These are phyloP conservation scores for Albophoma yamanashiensis DNA, from an alignment of 2,329 filamentous ascomycete species.

Conservation along the genomic window DNA sequence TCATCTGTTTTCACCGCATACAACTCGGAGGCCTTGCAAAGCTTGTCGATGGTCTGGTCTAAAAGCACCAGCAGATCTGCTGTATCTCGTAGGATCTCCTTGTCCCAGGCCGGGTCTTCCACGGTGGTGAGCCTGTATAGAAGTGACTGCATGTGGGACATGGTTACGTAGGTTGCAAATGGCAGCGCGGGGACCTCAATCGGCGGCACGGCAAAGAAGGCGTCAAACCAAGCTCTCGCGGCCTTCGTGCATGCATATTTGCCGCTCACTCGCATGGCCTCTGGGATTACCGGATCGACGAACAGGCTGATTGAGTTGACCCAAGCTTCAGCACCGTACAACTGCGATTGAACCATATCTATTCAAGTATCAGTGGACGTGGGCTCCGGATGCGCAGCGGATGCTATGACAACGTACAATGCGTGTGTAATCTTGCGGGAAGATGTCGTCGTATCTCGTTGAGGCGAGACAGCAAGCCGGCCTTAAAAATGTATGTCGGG, in stretches of 20 bases:
- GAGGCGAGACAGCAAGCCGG: conserved; percentile 16
- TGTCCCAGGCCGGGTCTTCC: conserved; percentile 31
- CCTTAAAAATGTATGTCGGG: conserved; percentile 22
- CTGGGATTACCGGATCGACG: conserved; percentile 16
- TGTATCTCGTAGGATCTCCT: conserved; percentile 21
- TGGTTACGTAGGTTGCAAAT: conserved; percentile 20
- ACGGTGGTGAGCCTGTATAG: conserved; percentile 27
- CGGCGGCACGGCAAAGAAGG: conserved; percentile 21
- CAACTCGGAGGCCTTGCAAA: conserved; percentile 13
- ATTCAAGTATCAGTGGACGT: neutral
- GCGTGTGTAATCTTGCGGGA: conserved; percentile 11
- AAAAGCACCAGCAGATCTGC: conserved; percentile 24
- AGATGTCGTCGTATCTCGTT: conserved; percentile 14
- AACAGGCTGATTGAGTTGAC: conserved; percentile 23
- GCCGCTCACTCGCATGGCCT: conserved; percentile 19
- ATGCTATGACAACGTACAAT: conserved; percentile 13
- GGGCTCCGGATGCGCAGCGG: too few relatives aligned
- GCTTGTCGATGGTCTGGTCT: conserved; percentile 21
- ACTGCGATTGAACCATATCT: conserved; percentile 20
- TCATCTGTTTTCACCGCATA: conserved; percentile 17
- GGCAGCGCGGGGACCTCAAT: conserved; percentile 19
- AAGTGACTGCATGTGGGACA: conserved; percentile 24
- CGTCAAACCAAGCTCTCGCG: conserved; percentile 23
- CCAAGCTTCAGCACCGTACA: conserved; percentile 18
- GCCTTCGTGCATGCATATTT: conserved; percentile 25